Evolutionary conservation across 257 asterid species (phyloP).

Genomic region (Primulina eburnea): DNA sequence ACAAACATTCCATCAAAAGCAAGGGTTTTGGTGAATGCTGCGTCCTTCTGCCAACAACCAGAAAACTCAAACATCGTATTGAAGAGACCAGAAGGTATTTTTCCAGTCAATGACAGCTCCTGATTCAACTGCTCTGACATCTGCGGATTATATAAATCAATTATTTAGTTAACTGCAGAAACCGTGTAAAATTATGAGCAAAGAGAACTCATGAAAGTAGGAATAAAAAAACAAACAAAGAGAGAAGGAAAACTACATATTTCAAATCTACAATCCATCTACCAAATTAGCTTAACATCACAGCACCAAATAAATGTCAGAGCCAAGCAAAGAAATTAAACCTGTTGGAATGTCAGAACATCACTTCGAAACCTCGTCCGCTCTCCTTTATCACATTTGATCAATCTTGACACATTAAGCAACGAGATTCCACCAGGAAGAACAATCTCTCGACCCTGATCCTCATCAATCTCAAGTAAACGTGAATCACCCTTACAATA

Average conservation of each 20-base stretch:
- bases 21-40: slow-evolving; percentile 77
- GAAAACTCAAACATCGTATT: slow-evolving; percentile 95
- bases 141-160: slow-evolving; percentile 35
- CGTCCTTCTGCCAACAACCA: slow-evolving; percentile 96
- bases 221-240: slow-evolving; percentile 3
- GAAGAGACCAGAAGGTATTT: slow-evolving; percentile 95
- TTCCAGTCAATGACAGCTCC: slow-evolving; percentile 79
- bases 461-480: slow-evolving; percentile 77
- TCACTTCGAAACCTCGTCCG: slow-evolving; percentile 86
- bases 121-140: slow-evolving; percentile 98
- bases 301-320: slow-evolving; percentile 1
- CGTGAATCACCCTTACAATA: slow-evolving; percentile 85
- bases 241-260: not conserved
- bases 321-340: slow-evolving; percentile 27
- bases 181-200: slow-evolving; percentile 8
- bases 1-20: slow-evolving; percentile 94
- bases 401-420: slow-evolving; percentile 69
- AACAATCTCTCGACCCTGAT: slow-evolving; percentile 66
- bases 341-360: slow-evolving; percentile 91
- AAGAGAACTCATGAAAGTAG: not conserved
- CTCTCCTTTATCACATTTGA: slow-evolving; percentile 97
- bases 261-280: slow-evolving; percentile 17
- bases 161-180: slow-evolving; percentile 3
- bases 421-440: slow-evolving; percentile 80
- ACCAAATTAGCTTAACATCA: not conserved